phyloP scores from a whole-genome alignment of 768 basidiomycete species.

The Termitomyces eurrhizus region DNA sequence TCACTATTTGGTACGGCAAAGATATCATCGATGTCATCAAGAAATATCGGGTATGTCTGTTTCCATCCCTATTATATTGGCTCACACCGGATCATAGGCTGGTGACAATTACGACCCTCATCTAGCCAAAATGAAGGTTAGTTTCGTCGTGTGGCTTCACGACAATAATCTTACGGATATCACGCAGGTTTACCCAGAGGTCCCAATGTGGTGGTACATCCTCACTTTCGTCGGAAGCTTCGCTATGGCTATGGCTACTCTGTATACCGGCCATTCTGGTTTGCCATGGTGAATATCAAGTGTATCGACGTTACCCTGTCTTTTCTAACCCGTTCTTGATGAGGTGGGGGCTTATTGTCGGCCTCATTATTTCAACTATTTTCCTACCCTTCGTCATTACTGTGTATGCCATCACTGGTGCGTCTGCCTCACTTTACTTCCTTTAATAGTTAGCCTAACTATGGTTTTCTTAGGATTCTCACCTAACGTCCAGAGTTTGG shows the following conservation, averaged over 20 bases:
- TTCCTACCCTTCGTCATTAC: conserved; percentile 53
- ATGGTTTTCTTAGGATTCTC: conserved; percentile 23
- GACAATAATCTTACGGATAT: neutral
- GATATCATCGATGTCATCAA: conserved; percentile 40
- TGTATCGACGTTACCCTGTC: neutral
- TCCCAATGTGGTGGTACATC: conserved; percentile 51
- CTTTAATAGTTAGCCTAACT: neutral
- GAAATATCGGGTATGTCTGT: conserved; percentile 34
- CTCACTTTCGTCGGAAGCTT: conserved; percentile 39
- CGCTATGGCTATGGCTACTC: conserved; percentile 48
- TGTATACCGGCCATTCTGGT: conserved; percentile 49
- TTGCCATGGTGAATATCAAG: conserved; percentile 45
- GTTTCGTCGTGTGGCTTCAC: neutral
- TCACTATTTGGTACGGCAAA: conserved; percentile 50
- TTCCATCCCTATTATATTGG: neutral
- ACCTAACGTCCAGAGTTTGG: conserved; percentile 32
- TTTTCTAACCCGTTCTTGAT: neutral
- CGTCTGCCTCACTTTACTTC: conserved; percentile 6
- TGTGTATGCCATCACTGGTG: conserved; percentile 48
- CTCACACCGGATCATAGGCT: conserved; percentile 13
- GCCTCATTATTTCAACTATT: conserved; percentile 45
- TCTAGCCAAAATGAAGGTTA: conserved; percentile 50
- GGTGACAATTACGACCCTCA: conserved; percentile 48
- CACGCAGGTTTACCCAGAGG: conserved; percentile 28
- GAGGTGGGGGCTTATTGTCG: conserved; percentile 50